Conservation (phyloP, 441 rosid species). For the Aquilaria agallochum region DNA sequence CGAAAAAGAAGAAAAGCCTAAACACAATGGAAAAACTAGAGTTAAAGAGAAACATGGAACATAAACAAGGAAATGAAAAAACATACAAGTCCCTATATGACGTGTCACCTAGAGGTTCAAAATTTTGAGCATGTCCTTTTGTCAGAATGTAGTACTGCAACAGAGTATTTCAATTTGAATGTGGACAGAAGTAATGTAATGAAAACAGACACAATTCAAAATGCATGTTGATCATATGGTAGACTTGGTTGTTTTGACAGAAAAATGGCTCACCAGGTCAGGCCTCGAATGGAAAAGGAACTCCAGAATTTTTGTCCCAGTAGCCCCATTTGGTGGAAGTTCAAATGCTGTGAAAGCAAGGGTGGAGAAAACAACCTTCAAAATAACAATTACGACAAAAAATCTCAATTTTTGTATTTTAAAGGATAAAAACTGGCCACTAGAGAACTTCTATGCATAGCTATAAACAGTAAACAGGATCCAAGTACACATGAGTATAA, state of each 20-base stretch:
- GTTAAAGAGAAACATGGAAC: no score
- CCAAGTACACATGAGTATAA: neutral
- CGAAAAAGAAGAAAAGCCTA: no score
- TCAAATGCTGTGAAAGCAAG: constrained; percentile 98
- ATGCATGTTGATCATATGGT: no score
- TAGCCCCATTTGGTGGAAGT: constrained; percentile 96
- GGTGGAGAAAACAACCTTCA: constrained; percentile 86
- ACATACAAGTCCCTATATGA: no score
- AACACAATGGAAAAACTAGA: no score
- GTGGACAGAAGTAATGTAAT: neutral
- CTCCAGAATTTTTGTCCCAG: constrained; percentile 84
- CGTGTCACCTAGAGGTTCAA: no score
- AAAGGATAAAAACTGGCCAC: no score
- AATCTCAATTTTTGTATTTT: no score
- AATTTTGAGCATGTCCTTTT: no score
- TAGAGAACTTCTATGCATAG: no score
- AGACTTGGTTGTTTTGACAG: no score
- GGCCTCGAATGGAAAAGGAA: constrained; percentile 92
- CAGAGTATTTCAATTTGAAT: neutral
- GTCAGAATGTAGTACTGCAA: neutral
- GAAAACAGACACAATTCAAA: neutral
- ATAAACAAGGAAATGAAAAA: no score
- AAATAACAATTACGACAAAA: constrained; percentile 11
- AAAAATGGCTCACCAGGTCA: constrained; percentile 59
- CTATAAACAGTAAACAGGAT: neutral